These are phyloP conservation scores for Ophiognomonia clavigignenti-juglandacearum DNA, from an alignment of 2,329 filamentous ascomycete genomes.

Conservation along the genomic window DNA sequence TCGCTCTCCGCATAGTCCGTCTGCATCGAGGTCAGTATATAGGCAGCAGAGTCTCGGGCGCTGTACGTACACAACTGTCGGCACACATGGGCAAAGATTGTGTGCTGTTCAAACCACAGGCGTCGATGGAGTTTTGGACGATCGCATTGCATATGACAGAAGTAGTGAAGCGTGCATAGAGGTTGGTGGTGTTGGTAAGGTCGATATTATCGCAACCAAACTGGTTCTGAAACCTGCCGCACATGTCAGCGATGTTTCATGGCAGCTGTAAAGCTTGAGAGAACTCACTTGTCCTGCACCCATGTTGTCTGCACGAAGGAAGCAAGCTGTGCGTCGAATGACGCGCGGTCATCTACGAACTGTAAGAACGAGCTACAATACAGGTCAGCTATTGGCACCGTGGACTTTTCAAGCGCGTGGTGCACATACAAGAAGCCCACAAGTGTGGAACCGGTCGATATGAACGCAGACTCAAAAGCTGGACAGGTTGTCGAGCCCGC, in stretches of 20 bases:
- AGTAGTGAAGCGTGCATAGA: conserved; percentile 91
- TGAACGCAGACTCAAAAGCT: conserved; percentile 57
- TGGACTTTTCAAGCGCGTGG: too few species aligned
- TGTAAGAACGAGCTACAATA: conserved; percentile 76
- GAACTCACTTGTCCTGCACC: conserved; percentile 68
- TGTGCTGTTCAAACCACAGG: conserved; percentile 62
- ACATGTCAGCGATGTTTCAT: conserved; percentile 13
- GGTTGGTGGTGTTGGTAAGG: conserved; percentile 69
- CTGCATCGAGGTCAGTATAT: conserved; percentile 32
- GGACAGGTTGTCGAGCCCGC: conserved; percentile 56
- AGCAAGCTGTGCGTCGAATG: conserved; percentile 73
- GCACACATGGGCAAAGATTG: conserved; percentile 77
- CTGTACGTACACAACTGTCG: conserved; percentile 68
- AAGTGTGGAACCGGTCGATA: conserved; percentile 51
- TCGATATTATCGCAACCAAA: conserved; percentile 78
- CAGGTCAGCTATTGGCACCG: background rate
- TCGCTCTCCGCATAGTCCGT: conserved; percentile 85
- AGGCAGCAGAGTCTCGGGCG: conserved; percentile 20
- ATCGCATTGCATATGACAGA: conserved; percentile 91
- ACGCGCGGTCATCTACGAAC: conserved; percentile 68
- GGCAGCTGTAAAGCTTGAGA: conserved; percentile 1
- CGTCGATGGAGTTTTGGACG: conserved; percentile 75
- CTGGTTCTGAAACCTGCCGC: conserved; percentile 67
- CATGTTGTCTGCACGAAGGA: conserved; percentile 72
- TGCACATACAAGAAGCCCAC: conserved; percentile 52